These are phyloP conservation scores for Pestalotiopsis sp. DNA, from an alignment of 2,329 filamentous ascomycete species.

Conservation along the genomic window DNA sequence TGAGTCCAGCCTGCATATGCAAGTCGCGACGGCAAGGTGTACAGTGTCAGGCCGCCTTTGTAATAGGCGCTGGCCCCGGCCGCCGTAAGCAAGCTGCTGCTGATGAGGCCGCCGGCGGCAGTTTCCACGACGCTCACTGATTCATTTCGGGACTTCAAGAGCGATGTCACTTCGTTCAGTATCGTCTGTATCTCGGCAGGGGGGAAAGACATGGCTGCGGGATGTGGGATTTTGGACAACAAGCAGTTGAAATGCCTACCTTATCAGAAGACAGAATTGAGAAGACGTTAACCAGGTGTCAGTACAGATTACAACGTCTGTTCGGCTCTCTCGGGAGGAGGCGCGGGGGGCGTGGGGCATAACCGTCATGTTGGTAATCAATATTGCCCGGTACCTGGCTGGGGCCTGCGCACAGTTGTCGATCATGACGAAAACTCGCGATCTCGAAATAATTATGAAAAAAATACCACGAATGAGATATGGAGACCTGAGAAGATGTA, in stretches of 20 bases:
- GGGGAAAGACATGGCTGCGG: background rate
- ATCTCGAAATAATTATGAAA: too few relatives aligned
- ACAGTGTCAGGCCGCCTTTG: slow-evolving; percentile 64
- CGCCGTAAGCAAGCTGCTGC: slow-evolving; percentile 57
- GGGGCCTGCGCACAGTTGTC: too few relatives aligned
- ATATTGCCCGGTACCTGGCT: too few relatives aligned
- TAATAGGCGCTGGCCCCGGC: slow-evolving; percentile 62
- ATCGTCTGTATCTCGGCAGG: background rate
- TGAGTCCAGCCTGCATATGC: slow-evolving; percentile 64
- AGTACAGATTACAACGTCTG: too few relatives aligned
- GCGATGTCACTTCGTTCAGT: background rate
- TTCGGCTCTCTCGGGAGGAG: too few relatives aligned
- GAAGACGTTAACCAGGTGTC: background rate
- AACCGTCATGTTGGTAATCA: too few relatives aligned
- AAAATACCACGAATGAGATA: too few relatives aligned
- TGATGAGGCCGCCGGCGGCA: slow-evolving; percentile 66
- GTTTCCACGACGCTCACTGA: slow-evolving; percentile 8
- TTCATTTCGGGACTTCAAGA: slow-evolving; percentile 7
- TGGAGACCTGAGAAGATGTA: rapidly evolving
- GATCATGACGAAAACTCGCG: too few relatives aligned
- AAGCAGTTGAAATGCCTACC: background rate
- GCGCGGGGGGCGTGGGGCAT: too few relatives aligned
- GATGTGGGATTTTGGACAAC: background rate
- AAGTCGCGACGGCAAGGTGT: slow-evolving; percentile 60
- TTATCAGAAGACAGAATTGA: background rate